Evolutionary conservation across 2,329 filamentous ascomycete genomes (phyloP), one percentile per base, ranked within the genome.

Genomic region (Emydomyces testavorans): DNA sequence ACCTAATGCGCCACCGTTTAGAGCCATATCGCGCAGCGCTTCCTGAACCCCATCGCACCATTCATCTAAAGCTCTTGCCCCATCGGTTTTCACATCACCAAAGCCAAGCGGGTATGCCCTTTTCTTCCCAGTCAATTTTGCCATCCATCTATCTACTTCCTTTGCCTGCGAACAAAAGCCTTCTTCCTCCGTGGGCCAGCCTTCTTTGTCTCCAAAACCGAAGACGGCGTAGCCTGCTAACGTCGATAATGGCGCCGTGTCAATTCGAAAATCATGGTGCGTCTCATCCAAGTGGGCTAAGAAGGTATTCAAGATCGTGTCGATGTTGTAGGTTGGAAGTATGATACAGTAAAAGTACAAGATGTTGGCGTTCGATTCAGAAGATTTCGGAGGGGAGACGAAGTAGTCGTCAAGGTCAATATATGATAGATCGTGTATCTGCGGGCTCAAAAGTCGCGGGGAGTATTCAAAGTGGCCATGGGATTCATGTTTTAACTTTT

Each of bases 401-500:
- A 96, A 96, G 65, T 83, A 94, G 60, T 95, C 88, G 58, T 98
- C 90, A 57, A 90, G 85, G 58, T 96, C 90, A 46, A 93, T 76
- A 52, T 94, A 82, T 2, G 89, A 81, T 21, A 96, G 69, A 59
- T 96, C 87, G 49, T 84, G 71, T 8, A 87, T 65, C 58, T 83
- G 72, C 1, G 86, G 80, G 31, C 76, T 68, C 1, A 77, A 64
- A 13, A 78, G 37, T 55, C 54, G 40, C 55, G 35, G 23, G 13
- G 34, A 49, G 2, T 47, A 48, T 7, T 58, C 52, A 18, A 58
- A 52, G 29, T 52, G 53, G 6, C 56, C 47, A 45, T 64, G 60
- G 11, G 61, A 58, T 4, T 68, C 67, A 57, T 55, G 59, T 52
- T 71, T 70, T 23, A 90, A 62, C 1, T 68, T 65, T 49, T 77